Conservation (phyloP, 2,329 filamentous ascomycete genomes). For the Alternaria dauci region DNA sequence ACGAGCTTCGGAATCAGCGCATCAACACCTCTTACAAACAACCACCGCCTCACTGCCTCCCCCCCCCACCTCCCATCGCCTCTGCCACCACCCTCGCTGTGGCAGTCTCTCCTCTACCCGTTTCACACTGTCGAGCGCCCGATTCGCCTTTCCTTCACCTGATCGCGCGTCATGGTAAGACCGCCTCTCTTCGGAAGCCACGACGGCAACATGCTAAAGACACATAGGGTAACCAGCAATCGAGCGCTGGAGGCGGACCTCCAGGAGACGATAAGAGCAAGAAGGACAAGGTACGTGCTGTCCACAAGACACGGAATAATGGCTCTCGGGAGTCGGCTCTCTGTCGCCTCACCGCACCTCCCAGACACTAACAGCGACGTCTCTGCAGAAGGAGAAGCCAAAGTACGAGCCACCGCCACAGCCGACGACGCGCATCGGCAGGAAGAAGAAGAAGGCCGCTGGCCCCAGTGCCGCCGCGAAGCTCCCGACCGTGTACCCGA, state of each 20-base stretch:
- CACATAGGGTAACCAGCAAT: conserved; percentile 80
- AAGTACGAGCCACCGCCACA: conserved; percentile 99
- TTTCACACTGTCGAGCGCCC: neutral
- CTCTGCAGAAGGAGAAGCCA: conserved; percentile 87
- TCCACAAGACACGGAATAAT: neutral
- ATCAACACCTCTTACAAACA: conserved; percentile 46
- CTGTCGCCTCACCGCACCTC: conserved; percentile 10
- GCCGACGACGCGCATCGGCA: conserved; percentile 94
- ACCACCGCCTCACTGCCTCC: conserved; percentile 23
- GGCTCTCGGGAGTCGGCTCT: conserved; percentile 6
- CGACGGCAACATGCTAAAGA: conserved; percentile 48
- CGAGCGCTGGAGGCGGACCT: conserved; percentile 77
- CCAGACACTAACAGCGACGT: conserved; percentile 10
- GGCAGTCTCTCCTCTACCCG: neutral
- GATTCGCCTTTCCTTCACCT: conserved; percentile 7
- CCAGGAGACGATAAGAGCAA: conserved; percentile 85
- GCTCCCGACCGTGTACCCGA: conserved; percentile 91
- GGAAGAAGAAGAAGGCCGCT: conserved; percentile 97
- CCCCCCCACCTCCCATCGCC: conserved; percentile 17
- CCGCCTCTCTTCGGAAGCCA: conserved; percentile 27
- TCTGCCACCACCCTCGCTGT: conserved; percentile 17
- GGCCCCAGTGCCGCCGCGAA: conserved; percentile 95
- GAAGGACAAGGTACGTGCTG: conserved; percentile 71
- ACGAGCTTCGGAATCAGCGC: conserved; percentile 36
- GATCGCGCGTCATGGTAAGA: conserved; percentile 46